phyloP scores from a whole-genome alignment of 768 basidiomycete genomes.

The Amanita muscaria region DNA sequence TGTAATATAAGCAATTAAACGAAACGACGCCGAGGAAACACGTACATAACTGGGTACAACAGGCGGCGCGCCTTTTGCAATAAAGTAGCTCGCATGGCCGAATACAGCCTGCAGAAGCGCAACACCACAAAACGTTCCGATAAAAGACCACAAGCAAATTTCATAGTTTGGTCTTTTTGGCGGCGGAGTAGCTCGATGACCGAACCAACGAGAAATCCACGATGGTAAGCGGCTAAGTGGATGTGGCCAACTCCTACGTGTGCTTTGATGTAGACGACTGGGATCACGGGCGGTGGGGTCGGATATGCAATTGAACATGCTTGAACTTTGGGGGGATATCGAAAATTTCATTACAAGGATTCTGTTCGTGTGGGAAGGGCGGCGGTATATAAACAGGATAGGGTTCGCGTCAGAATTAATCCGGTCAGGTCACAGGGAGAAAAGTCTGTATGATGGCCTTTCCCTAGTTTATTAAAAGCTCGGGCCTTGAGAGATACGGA shows the following conservation, averaged over 20 bases:
- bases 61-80: constrained; percentile 33
- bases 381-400: too few relatives aligned
- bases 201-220: constrained; percentile 35
- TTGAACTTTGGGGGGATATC: too few relatives aligned
- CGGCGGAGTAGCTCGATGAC: constrained; percentile 30
- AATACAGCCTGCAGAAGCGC: constrained; percentile 43
- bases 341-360: too few relatives aligned
- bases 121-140: constrained; percentile 43
- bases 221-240: constrained; percentile 27
- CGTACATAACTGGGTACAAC: constrained; percentile 42
- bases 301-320: neutral
- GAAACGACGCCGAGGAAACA: constrained; percentile 8
- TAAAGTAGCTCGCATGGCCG: constrained; percentile 38
- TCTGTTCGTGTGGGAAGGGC: too few relatives aligned
- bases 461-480: too few relatives aligned
- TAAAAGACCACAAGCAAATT: constrained; percentile 43
- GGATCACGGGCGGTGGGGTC: neutral
- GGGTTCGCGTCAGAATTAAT: too few relatives aligned
- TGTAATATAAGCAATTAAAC: neutral
- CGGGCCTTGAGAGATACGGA: too few relatives aligned
- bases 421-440: too few relatives aligned
- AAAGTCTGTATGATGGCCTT: too few relatives aligned
- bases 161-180: constrained; percentile 25
- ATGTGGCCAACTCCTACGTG: constrained; percentile 2
- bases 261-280: neutral